Conservation (phyloP, 2,329 filamentous ascomycete species). For the Pyricularia pennisetigena region DNA sequence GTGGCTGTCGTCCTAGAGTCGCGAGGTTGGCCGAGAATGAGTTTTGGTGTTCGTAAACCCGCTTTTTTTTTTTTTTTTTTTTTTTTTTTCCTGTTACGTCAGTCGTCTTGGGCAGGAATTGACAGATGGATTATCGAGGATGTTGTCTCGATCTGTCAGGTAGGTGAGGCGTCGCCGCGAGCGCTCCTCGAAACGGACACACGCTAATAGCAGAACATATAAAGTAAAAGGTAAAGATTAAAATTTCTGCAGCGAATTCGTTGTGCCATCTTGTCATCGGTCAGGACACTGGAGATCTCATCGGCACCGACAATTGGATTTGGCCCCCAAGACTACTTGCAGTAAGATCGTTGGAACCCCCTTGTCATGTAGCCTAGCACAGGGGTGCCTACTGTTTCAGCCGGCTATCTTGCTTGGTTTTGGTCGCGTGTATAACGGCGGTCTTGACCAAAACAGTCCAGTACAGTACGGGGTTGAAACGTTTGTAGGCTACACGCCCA, state of each 20-base stretch:
- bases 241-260: not conserved
- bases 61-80: not conserved
- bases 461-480: too few relatives aligned
- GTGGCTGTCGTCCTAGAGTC: not conserved
- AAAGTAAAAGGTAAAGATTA: not conserved
- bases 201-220: not conserved
- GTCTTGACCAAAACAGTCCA: not conserved
- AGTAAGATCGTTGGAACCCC: not conserved
- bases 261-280: not conserved
- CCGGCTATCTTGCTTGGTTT: not conserved
- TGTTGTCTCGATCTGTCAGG: not conserved
- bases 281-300: not conserved
- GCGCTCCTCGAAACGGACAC: not conserved
- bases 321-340: not conserved
- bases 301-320: not conserved
- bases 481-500: not conserved
- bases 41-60: not conserved
- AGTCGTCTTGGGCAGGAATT: not conserved
- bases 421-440: not conserved
- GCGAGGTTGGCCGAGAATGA: not conserved
- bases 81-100: too few relatives aligned
- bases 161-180: not conserved
- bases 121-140: not conserved
- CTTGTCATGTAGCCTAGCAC: not conserved
- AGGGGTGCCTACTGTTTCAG: not conserved